Evolutionary conservation across 208 protist genomes (phyloP).

Genomic region (Crithidia thermophila): DNA sequence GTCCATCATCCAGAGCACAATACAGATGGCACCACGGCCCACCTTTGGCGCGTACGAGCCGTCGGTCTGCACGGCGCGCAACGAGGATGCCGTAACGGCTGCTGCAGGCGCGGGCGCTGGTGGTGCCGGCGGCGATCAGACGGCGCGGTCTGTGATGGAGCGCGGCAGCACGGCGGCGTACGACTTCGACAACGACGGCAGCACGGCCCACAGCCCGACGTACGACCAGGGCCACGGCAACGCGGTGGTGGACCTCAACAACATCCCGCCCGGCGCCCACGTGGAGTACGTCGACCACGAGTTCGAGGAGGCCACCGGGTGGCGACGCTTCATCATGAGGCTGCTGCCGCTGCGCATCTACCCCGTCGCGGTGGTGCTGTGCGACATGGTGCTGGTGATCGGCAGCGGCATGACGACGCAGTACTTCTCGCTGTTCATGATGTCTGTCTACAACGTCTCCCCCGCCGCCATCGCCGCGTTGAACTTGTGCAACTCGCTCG

Average conservation of each 20-base stretch:
- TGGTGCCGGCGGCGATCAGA: neutral
- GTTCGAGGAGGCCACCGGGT: slow-evolving; percentile 38
- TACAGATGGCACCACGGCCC: slow-evolving; percentile 1
- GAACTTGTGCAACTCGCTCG: slow-evolving; percentile 46
- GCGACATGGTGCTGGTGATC: slow-evolving; percentile 49
- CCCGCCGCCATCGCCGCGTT: slow-evolving; percentile 46
- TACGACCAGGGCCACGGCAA: neutral
- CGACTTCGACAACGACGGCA: slow-evolving; percentile 17
- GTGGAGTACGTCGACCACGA: slow-evolving; percentile 49
- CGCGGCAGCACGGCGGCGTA: slow-evolving; percentile 5
- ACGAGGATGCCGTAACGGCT: slow-evolving; percentile 11
- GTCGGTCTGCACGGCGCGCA: slow-evolving; percentile 41
- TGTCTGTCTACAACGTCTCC: slow-evolving; percentile 49
- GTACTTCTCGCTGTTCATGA: slow-evolving; percentile 83
- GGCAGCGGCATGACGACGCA: slow-evolving; percentile 79
- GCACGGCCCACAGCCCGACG: neutral
- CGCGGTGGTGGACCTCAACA: slow-evolving; percentile 18
- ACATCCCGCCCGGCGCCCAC: slow-evolving; percentile 19
- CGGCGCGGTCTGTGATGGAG: neutral
- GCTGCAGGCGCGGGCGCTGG: neutral
- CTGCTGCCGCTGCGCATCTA: slow-evolving; percentile 54
- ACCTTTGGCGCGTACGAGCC: slow-evolving; percentile 31
- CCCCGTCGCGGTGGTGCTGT: slow-evolving; percentile 43
- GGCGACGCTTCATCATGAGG: slow-evolving; percentile 39
- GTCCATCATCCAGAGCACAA: slow-evolving; percentile 29